Evolutionary conservation across 2,329 filamentous ascomycete genomes (phyloP).

Genomic region (Fusarium liriodendri): DNA sequence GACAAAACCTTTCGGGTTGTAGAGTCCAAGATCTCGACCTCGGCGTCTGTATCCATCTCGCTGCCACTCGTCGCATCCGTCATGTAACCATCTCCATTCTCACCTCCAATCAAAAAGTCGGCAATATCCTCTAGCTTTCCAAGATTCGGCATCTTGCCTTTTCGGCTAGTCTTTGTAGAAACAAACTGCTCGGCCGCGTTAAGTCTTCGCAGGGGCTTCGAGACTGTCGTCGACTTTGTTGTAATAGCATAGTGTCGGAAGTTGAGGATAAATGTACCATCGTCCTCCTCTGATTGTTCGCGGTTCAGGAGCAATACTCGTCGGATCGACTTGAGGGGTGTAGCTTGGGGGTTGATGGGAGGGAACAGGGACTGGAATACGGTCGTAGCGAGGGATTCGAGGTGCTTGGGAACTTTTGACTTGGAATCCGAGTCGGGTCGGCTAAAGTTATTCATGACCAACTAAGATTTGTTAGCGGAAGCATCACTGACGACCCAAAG

Average conservation of each 20-base stretch:
- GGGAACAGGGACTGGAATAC: constrained; percentile 97
- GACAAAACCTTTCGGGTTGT: constrained; percentile 71
- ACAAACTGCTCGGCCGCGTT: constrained; percentile 87
- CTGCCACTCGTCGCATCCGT: constrained; percentile 88
- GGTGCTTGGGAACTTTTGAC: constrained; percentile 86
- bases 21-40: constrained; percentile 84
- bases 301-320: constrained; percentile 92
- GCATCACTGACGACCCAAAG: neutral
- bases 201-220: constrained; percentile 83
- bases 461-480: constrained; percentile 56
- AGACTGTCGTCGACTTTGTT: constrained; percentile 85
- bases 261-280: constrained; percentile 83
- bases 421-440: constrained; percentile 70
- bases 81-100: constrained; percentile 81
- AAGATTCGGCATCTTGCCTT: constrained; percentile 83
- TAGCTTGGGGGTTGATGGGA: constrained; percentile 91
- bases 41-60: constrained; percentile 92
- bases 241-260: constrained; percentile 96
- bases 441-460: constrained; percentile 99
- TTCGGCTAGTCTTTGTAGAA: constrained; percentile 68
- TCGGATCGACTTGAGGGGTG: constrained; percentile 90
- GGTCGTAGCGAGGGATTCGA: constrained; percentile 91
- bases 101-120: constrained; percentile 91
- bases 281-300: constrained; percentile 69
- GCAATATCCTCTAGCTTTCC: constrained; percentile 92